A percentile compares a stretch with the other conserved stretches of the same genome.
phyloP scores from a whole-genome alignment of 2,329 filamentous ascomycete species.

The Mycocentrospora acerina region DNA sequence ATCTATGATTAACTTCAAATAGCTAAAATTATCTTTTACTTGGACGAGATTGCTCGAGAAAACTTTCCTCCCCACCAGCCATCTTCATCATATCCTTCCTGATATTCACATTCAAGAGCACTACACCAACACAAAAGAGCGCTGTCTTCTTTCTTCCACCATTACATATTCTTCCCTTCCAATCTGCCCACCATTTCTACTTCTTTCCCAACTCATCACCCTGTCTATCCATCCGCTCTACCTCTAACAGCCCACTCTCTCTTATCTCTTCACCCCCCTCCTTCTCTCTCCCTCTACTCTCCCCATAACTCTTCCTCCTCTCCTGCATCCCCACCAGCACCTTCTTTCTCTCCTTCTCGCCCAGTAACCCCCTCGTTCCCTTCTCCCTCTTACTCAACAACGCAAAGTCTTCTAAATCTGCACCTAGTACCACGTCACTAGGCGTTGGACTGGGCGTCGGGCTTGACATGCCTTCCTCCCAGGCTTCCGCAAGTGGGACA shows the following conservation, averaged over 20 bases:
- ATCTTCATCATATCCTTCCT: too few species aligned
- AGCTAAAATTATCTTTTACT: too few species aligned
- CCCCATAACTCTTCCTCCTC: not conserved
- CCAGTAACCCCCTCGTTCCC: not conserved
- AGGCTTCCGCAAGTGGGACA: too few species aligned
- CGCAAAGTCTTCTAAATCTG: not conserved
- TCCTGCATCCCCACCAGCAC: not conserved
- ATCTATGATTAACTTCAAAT: too few species aligned
- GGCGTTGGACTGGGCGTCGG: conserved; percentile 1
- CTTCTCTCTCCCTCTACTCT: not conserved
- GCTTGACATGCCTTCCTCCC: not conserved
- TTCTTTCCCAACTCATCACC: too few species aligned
- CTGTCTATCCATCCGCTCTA: conserved; percentile 2
- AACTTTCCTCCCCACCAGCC: too few species aligned
- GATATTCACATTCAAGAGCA: too few species aligned
- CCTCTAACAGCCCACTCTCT: conserved; percentile 15
- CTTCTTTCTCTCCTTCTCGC: conserved; percentile 1
- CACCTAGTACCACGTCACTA: not conserved
- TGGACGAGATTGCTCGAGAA: too few species aligned
- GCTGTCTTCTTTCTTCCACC: too few species aligned
- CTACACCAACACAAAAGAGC: too few species aligned
- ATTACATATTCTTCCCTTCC: too few species aligned
- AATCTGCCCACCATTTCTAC: too few species aligned
- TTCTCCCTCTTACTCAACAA: not conserved
- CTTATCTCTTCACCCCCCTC: not conserved